These are phyloP conservation scores for Suillus clintonianus DNA, from an alignment of 768 basidiomycete genomes.

Conservation along the genomic window DNA sequence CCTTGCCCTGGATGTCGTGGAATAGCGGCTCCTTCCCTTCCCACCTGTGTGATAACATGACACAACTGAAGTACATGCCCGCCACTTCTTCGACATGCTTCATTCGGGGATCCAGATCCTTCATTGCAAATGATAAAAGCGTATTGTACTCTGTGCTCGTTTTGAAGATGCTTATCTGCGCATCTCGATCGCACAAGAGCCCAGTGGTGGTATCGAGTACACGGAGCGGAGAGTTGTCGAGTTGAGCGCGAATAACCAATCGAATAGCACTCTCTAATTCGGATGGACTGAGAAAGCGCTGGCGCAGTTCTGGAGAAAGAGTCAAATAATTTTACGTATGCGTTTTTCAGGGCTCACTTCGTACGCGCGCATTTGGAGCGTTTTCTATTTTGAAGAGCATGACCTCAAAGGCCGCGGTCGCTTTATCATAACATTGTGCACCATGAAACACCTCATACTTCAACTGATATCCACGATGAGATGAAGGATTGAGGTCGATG, in stretches of 20 bases:
- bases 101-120: neutral
- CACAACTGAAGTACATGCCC: neutral
- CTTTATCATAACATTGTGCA: neutral
- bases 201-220: neutral
- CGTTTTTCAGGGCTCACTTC: neutral
- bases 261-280: neutral
- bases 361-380: neutral
- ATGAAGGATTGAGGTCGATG: neutral
- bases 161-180: neutral
- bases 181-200: neutral
- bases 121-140: neutral
- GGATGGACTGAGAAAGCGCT: neutral
- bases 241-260: neutral
- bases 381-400: neutral
- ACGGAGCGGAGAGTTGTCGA: neutral
- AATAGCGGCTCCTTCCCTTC: slow-evolving; percentile 1
- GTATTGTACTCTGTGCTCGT: neutral
- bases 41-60: slow-evolving; percentile 5
- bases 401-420: neutral
- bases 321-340: neutral
- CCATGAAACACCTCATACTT: neutral
- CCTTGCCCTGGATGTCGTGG: neutral
- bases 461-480: neutral
- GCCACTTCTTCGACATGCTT: neutral
- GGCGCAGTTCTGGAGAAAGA: neutral